Evolutionary conservation across 352 stramenopile species (phyloP), one percentile per base, ranked within the genome.

Genomic region (Pythium angustatum): DNA sequence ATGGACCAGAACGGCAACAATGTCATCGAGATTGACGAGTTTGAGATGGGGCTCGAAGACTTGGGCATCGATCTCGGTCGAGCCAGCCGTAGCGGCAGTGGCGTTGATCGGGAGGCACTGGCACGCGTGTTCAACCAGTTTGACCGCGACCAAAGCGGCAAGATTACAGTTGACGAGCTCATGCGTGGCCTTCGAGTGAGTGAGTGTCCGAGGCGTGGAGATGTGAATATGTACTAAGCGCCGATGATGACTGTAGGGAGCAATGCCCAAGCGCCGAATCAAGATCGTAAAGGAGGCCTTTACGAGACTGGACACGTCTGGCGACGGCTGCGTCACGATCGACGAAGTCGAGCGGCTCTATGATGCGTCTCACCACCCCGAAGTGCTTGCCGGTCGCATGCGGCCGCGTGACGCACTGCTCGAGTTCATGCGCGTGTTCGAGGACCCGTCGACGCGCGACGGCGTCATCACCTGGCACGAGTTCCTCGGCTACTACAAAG

Each of bases 401-500:
- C 78, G 73, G 19, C 73, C 79, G 8, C 70, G 81, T 0, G 78
- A 95, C 50, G 87, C 85, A 5, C 71, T 96, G 45, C 69, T 90
- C n/a, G 83, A 95, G 58, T 85, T 96, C 61, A 87, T 95, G 71
- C 77, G 81, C 31, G 83, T 90, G 27, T 88, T 88, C 36, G 83
- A 91, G 60, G 73, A 83, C 26, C 40, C 62, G 0, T 52, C 31
- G 0, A 72, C 54, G 2, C 62, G 64, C 0, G 81, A 91, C 48
- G 81, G 81, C 31, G 66, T 76, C 34, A 85, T 96, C 63, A 91
- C 78, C 15, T 90, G 83, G 77, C 78, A 80, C 62, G 84, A 96
- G 58, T 97, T 97, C 59, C 69, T 95, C n/a, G 57, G 77, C 2
- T 97, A 97, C 77, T 97, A 97, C 75, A 92, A 92, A 33, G 91